Conservation (phyloP, 106 monocot genomes). For the Ottelia alismoides region DNA sequence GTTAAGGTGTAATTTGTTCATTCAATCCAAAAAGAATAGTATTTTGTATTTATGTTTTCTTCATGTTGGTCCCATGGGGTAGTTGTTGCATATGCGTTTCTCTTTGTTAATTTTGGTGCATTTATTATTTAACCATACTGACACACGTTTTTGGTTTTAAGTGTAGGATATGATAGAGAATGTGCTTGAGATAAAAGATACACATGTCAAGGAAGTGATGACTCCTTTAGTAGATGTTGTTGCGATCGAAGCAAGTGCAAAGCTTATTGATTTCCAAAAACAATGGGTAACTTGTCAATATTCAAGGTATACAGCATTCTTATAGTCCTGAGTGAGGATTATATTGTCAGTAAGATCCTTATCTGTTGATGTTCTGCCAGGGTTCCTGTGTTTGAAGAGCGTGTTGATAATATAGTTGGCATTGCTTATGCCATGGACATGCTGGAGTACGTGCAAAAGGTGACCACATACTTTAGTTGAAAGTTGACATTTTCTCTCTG, state of each 20-base stretch:
- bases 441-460: slow-evolving; percentile 91
- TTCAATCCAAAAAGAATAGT: too few relatives aligned
- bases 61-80: too few relatives aligned
- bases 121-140: too few relatives aligned
- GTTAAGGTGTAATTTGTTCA: too few relatives aligned
- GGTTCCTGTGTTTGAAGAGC: slow-evolving; percentile 94
- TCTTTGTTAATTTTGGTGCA: too few relatives aligned
- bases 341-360: background rate
- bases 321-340: background rate
- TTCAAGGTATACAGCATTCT: slow-evolving; percentile 51
- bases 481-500: background rate
- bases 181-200: slow-evolving; percentile 96
- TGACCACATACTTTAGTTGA: slow-evolving; percentile 2
- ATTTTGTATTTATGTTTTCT: too few relatives aligned
- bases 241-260: slow-evolving; percentile 78
- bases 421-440: slow-evolving; percentile 99
- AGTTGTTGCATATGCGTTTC: too few relatives aligned
- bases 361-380: slow-evolving; percentile 12
- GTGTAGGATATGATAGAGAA: slow-evolving; percentile 99
- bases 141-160: too few relatives aligned
- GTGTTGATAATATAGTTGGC: slow-evolving; percentile 97
- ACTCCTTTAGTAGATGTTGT: slow-evolving; percentile 95
- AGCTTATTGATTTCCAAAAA: slow-evolving; percentile 84
- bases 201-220: slow-evolving; percentile 96
- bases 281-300: slow-evolving; percentile 93